These are phyloP conservation scores for Saprolegnia parasitica DNA, from an alignment of 352 stramenopile species.

Conservation along the genomic window DNA sequence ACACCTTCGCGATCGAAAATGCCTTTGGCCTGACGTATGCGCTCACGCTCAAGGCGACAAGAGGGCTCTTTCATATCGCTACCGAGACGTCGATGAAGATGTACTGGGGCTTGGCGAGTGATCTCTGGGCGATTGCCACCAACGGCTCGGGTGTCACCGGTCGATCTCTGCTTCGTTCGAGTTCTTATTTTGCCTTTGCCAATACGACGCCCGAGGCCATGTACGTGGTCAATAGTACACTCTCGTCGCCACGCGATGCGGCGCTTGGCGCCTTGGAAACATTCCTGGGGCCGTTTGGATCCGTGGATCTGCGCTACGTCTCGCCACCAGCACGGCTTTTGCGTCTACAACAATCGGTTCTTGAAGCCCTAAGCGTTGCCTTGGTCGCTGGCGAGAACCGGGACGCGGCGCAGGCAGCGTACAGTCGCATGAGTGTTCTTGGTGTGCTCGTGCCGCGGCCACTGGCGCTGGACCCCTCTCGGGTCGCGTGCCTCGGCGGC, in stretches of 20 bases:
- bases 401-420: not conserved
- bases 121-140: not conserved
- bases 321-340: not conserved
- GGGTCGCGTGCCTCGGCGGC: not conserved
- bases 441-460: not conserved
- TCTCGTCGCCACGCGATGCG: not conserved
- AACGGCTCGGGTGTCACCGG: not conserved
- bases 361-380: not conserved
- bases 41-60: slow-evolving; percentile 6
- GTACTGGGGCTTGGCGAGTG: slow-evolving; percentile 9
- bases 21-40: slow-evolving; percentile 3
- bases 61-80: not conserved
- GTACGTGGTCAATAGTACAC: not conserved
- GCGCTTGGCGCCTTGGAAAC: not conserved
- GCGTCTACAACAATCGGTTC: not conserved
- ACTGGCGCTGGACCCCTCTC: not conserved
- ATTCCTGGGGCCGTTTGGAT: slow-evolving; percentile 16
- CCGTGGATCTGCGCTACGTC: slow-evolving; percentile 7
- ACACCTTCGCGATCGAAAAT: slow-evolving; percentile 1
- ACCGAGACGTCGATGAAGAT: slow-evolving; percentile 8
- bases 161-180: not conserved
- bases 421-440: not conserved
- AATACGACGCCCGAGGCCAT: not conserved
- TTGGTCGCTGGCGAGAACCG: not conserved
- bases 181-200: not conserved